Evolutionary conservation across 2,329 filamentous ascomycete genomes (phyloP).

Genomic region (Exophiala calicioides): DNA sequence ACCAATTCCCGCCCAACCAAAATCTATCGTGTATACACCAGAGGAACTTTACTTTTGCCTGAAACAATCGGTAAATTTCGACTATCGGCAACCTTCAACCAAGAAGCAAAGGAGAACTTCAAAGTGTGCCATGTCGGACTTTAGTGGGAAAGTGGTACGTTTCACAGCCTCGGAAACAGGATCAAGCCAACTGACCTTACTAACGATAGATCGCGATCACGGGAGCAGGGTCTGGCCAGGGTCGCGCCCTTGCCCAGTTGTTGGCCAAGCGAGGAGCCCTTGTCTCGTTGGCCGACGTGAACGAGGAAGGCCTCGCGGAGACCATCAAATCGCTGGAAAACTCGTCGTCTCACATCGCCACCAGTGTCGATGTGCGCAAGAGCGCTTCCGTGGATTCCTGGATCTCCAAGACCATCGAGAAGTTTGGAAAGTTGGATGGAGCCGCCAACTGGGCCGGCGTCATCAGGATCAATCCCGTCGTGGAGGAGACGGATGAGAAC

Average conservation of each 20-base stretch:
- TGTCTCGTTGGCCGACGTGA: constrained; percentile 1
- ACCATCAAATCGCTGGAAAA: not conserved
- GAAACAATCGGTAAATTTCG: too few relatives aligned
- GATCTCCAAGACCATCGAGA: not conserved
- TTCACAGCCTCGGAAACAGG: too few relatives aligned
- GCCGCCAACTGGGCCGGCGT: not conserved
- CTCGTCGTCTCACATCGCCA: not conserved
- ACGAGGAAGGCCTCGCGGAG: not conserved
- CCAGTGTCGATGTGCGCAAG: not conserved
- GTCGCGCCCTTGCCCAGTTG: constrained; percentile 48
- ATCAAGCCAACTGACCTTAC: too few relatives aligned
- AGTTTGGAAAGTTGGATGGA: not conserved
- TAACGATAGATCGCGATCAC: constrained; percentile 14
- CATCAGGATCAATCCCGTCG: constrained; percentile 37
- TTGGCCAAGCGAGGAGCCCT: constrained; percentile 48
- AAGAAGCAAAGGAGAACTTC: too few relatives aligned
- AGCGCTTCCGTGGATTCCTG: not conserved
- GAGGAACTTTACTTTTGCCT: too few relatives aligned
- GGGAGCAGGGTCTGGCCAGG: constrained; percentile 48
- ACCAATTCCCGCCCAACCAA: too few relatives aligned
- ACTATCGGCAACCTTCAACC: too few relatives aligned
- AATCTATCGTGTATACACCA: too few relatives aligned
- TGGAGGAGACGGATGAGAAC: constrained; percentile 44
- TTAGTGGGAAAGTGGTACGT: too few relatives aligned
- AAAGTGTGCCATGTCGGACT: too few relatives aligned